A percentile compares a stretch with the other conserved stretches of the same genome.
Evolutionary conservation across 1,139 yeast genomes (phyloP).

Genomic region (Kodamaea arcana): DNA sequence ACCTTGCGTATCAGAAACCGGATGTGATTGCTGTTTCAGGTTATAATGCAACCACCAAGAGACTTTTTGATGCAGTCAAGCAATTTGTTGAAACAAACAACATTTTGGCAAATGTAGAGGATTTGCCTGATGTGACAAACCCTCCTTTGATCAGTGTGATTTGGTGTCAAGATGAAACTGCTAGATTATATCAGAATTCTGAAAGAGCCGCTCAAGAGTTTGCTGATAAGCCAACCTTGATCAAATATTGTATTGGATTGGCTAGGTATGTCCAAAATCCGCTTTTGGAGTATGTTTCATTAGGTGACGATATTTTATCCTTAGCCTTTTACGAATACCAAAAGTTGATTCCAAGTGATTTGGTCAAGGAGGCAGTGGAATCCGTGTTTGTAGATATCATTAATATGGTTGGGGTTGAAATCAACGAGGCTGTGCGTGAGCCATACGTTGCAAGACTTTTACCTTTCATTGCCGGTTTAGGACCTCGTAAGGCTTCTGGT

Average conservation of each 20-base stretch:
- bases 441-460: constrained; percentile 65
- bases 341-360: constrained; percentile 61
- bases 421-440: constrained; percentile 82
- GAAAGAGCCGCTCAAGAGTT: constrained; percentile 72
- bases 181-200: constrained; percentile 81
- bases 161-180: constrained; percentile 93
- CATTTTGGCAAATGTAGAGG: constrained; percentile 53
- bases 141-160: constrained; percentile 54
- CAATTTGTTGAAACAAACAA: constrained; percentile 57
- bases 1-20: constrained; percentile 46
- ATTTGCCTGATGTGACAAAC: constrained; percentile 31
- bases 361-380: constrained; percentile 64
- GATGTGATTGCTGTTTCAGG: constrained; percentile 92
- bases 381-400: constrained; percentile 86
- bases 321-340: constrained; percentile 76
- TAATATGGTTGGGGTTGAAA: constrained; percentile 88
- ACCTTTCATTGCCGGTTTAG: constrained; percentile 84
- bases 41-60: constrained; percentile 68
- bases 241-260: constrained; percentile 82
- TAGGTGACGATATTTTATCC: constrained; percentile 70
- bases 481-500: constrained; percentile 92
- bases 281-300: constrained; percentile 76
- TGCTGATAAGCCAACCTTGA: constrained; percentile 80
- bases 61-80: constrained; percentile 53
- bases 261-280: constrained; percentile 94